These are phyloP conservation scores for Debaryomycetaceae sp. DNA, from an alignment of 1,139 yeast genomes.

Conservation along the genomic window DNA sequence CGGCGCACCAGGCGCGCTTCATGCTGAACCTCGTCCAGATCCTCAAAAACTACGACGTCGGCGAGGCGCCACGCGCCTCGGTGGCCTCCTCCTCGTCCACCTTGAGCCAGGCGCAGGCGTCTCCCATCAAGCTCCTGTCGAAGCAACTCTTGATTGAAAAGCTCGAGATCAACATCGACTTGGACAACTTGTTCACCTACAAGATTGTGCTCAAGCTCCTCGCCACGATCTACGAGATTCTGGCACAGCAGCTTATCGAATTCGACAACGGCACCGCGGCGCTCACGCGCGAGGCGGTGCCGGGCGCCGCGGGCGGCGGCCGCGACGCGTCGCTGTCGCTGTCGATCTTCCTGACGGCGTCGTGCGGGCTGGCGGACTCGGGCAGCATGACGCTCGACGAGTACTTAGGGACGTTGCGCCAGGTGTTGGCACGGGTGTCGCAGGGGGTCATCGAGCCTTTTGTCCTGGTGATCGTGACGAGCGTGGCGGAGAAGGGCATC, in stretches of 20 bases:
- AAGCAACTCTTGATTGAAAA: constrained; percentile 43
- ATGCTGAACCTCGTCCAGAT: constrained; percentile 30
- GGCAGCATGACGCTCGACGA: constrained; percentile 29
- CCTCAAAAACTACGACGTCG: constrained; percentile 42
- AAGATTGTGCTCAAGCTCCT: constrained; percentile 33
- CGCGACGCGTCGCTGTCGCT: constrained; percentile 11
- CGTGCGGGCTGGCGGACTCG: constrained; percentile 22
- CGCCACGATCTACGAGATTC: constrained; percentile 24
- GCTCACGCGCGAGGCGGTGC: too few species aligned
- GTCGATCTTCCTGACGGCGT: constrained; percentile 34
- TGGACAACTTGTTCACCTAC: constrained; percentile 39
- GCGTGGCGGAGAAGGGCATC: constrained; percentile 11
- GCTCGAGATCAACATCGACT: constrained; percentile 39
- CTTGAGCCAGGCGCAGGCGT: constrained; percentile 13
- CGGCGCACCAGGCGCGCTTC: constrained; percentile 31
- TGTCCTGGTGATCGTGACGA: constrained; percentile 21
- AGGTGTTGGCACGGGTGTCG: constrained; percentile 26
- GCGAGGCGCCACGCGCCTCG: constrained; percentile 16
- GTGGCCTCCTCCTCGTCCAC: constrained; percentile 9
- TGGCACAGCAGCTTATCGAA: constrained; percentile 19
- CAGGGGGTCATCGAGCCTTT: constrained; percentile 40
- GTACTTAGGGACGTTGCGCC: constrained; percentile 26
- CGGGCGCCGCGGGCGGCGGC: constrained; percentile 4
- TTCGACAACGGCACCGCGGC: too few species aligned
- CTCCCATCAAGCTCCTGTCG: constrained; percentile 41